Conservation (phyloP, 2,329 filamentous ascomycete genomes). For the Didymellaceae sp. region DNA sequence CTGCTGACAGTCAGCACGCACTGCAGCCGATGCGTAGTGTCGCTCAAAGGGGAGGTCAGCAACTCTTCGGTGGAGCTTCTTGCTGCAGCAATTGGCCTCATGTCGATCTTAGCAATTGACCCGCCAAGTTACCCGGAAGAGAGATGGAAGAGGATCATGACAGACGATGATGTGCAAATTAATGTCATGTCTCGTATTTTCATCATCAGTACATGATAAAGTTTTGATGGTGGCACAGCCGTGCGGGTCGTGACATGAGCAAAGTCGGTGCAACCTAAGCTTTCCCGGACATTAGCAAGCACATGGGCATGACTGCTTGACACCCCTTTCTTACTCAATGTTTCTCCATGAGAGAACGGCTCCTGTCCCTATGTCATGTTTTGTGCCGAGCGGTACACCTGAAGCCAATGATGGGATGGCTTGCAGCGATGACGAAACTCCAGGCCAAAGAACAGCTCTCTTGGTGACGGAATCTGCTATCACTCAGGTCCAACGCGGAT, state of each 20-base stretch:
- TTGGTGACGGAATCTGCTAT: too few relatives aligned
- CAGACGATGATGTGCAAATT: neutral
- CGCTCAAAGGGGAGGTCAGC: constrained; percentile 1
- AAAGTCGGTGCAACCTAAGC: neutral
- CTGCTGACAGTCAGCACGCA: neutral
- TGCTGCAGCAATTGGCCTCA: neutral
- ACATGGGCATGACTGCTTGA: neutral
- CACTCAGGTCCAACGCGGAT: too few relatives aligned
- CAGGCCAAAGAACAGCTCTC: too few relatives aligned
- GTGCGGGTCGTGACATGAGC: neutral
- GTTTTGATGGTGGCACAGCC: neutral
- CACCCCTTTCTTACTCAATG: neutral
- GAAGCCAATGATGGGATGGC: too few relatives aligned
- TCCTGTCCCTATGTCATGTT: too few relatives aligned
- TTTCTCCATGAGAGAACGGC: neutral
- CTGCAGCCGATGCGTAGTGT: neutral
- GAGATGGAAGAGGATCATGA: neutral
- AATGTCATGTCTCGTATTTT: neutral
- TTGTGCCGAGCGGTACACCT: too few relatives aligned
- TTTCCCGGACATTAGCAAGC: neutral
- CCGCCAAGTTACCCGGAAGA: neutral
- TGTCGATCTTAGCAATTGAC: neutral
- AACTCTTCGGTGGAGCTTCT: neutral
- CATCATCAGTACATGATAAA: neutral
- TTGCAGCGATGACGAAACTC: too few relatives aligned